Percentiles rank a stretch among this genome's conserved stretches.
Evolutionary conservation across 2,329 filamentous ascomycete genomes (phyloP).

Genomic region (Aspergillus brunneoviolaceus): DNA sequence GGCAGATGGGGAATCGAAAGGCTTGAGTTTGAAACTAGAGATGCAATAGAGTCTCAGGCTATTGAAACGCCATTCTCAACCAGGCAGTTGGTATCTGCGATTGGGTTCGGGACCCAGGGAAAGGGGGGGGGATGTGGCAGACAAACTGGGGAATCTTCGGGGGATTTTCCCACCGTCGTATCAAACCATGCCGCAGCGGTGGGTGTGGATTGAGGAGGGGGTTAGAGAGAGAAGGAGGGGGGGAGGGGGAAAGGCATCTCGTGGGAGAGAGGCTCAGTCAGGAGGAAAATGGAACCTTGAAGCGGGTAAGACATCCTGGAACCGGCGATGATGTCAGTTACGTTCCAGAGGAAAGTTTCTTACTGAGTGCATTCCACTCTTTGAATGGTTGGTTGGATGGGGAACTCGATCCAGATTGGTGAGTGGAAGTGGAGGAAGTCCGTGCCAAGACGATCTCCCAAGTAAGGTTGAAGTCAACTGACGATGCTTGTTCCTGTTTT

Average conservation of each 20-base stretch:
- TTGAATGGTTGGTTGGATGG: neutral
- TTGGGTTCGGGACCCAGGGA: neutral
- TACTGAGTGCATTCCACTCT: neutral
- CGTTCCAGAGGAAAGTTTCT: constrained; percentile 8
- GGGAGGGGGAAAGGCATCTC: neutral
- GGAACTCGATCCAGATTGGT: neutral
- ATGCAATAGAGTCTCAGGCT: constrained; percentile 19
- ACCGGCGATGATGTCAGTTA: constrained; percentile 19
- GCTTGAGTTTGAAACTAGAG: constrained; percentile 8
- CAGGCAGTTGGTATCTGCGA: constrained; percentile 7
- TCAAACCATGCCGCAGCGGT: neutral
- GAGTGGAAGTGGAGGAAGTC: neutral
- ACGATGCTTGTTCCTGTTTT: neutral
- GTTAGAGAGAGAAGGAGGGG: too few species aligned
- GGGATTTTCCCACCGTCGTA: constrained; percentile 9
- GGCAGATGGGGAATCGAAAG: neutral
- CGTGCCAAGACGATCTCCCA: neutral
- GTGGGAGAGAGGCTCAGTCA: constrained; percentile 7
- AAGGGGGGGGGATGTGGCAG: neutral
- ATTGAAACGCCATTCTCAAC: constrained; percentile 19
- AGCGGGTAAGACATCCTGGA: constrained; percentile 14
- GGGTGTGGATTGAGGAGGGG: too few species aligned
- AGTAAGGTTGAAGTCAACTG: neutral
- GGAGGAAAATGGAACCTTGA: neutral
- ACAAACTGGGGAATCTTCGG: constrained; percentile 18